Evolutionary conservation across 768 basidiomycete genomes (phyloP), one percentile per base, ranked within the genome.

Genomic region (Trametes sanguinea): DNA sequence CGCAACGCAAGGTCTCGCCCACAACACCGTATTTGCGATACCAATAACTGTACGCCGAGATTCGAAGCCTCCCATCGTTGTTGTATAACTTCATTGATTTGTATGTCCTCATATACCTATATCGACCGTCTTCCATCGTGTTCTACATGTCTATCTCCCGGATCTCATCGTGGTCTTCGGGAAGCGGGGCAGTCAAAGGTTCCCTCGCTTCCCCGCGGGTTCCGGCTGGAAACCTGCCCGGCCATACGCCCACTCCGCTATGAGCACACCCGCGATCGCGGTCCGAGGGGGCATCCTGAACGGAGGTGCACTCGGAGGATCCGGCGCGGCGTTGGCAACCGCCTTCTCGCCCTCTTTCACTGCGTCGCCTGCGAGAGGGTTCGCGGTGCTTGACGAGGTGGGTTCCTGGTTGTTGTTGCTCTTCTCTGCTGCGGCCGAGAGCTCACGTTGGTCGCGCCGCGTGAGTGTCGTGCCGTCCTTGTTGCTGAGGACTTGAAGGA

Each of bases 251-350:
- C 94, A 95, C 56, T 93, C 84, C 51, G 83, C 77, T 67, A 96
- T 89, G 69, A 96, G 73, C 33, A 90, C 85, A n/a, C 94, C 94
- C 0, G 90, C 93, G 57, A 95, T 88, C 7, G 92, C 90, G 27
- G 84, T 88, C 2, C 71, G 69, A 6, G 91, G 88, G 1, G 94
- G 94, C n/a, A 95, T 75, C 64, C 82, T 84, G 75, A 94, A 88
- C 7, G 84, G 77, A 4, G 52, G 56, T 4, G 33, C 29, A 45
- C 50, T 45, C 39, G 47, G 45, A 2, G 66, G 61, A 30, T 75
- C 76, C 30, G 59, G 61, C 50, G 69, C 61, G 9, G 53, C 59
- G 32, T 67, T 55, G 14, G 61, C 58, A 51, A 69, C 68, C 27
- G 51, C 71, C 56, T 44, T 57, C 30, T 51, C 39, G 35, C 61